These are phyloP conservation scores for Vitis labrusca DNA, from an alignment of 164 flowering plant species.

Conservation along the genomic window DNA sequence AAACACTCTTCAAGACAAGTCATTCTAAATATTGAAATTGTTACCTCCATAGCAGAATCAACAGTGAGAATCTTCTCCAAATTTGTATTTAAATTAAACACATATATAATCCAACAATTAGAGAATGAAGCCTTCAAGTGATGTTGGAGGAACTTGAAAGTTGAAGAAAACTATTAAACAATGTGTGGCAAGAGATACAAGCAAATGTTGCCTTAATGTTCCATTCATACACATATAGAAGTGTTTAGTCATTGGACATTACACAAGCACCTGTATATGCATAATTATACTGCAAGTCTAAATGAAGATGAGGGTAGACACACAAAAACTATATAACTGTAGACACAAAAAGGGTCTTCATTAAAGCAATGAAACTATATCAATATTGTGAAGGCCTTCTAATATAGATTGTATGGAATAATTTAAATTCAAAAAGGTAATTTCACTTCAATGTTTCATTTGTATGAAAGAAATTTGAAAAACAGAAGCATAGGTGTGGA, in stretches of 20 bases:
- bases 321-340: too few species aligned
- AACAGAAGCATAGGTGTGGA: too few species aligned
- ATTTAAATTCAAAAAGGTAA: too few species aligned
- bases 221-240: slow-evolving; percentile 65
- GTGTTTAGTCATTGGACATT: background rate
- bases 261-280: background rate
- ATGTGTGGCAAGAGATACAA: slow-evolving; percentile 62
- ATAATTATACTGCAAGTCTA: background rate
- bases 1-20: too few species aligned
- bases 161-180: slow-evolving; percentile 42
- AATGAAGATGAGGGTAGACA: background rate
- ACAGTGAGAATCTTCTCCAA: slow-evolving; percentile 43
- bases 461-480: background rate
- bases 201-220: slow-evolving; percentile 91
- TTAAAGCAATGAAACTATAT: too few species aligned
- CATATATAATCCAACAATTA: slow-evolving; percentile 86
- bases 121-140: slow-evolving; percentile 95
- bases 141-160: slow-evolving; percentile 67
- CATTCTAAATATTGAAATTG: too few species aligned
- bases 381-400: too few species aligned
- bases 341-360: too few species aligned
- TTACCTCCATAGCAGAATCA: too few species aligned
- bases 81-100: slow-evolving; percentile 90
- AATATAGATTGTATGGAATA: background rate
- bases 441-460: background rate